Base-by-base conservation (phyloP, 2,329 filamentous ascomycete species). In the Exophiala mesophila region DNA sequence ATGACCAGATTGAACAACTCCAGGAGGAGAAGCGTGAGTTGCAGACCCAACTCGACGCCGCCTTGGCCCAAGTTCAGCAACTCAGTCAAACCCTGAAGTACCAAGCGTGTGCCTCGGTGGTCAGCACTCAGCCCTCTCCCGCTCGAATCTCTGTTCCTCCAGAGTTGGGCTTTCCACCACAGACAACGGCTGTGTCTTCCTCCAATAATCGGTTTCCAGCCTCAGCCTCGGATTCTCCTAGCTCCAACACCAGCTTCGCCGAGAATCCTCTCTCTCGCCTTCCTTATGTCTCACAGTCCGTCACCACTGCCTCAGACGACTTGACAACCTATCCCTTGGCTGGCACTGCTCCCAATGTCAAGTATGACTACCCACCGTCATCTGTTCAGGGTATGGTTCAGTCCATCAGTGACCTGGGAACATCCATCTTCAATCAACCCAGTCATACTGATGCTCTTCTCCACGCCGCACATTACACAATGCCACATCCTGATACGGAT, bases 131-230 rank as follows among this genome's bases (percentile, higher is more conserved):
- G 6, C 6, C 4, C 7, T 34, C 32, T 4, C 7, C 13, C 32
- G 4, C 32, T 19, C 32, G 20, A 18, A 10, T 34, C 16, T 15
- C 32, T 5, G 17, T 34, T 6, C 32, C 32, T 5, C 32, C 32
- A 17, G 32, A 34, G n/a, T 34, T 34, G 32, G 32, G 15, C 18
- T 26, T 26, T 26, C 23, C 23, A 26, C n/a, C n/a, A n/a, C n/a
- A n/a, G n/a, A n/a, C n/a, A n/a, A n/a, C n/a, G n/a, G 23, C 23
- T 12, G 7, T 6, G 6, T 26, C 23, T 26, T 26, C 23, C 23
- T 7, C 23, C 23, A 7, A 7, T 7, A 26, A 26, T 7, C 23
- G 23, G 6, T 26, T 12, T 26, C 6, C 23, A 26, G 12, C 23
- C 23, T 26, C 23, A 26, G 6, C 8, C n/a, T 34, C 32, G 7